These are phyloP conservation scores for Pestalotiopsis fici DNA, from an alignment of 2,329 filamentous ascomycete species.

Conservation along the genomic window DNA sequence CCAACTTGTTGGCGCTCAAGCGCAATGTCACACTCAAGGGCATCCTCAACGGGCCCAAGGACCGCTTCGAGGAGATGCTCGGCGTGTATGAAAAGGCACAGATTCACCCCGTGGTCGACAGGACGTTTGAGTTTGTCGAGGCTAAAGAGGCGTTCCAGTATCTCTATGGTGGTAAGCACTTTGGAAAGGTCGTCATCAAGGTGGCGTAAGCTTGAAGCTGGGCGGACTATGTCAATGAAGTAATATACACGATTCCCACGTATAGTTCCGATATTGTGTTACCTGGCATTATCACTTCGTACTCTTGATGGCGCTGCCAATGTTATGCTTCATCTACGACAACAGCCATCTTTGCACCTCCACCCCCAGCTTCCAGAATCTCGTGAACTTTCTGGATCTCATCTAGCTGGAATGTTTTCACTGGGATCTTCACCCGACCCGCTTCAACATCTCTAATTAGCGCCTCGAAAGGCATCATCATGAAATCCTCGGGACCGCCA, in stretches of 20 bases:
- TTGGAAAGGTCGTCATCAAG: constrained; percentile 58
- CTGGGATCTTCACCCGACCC: constrained; percentile 17
- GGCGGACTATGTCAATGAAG: neutral
- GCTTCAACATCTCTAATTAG: constrained; percentile 18
- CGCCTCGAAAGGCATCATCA: constrained; percentile 19
- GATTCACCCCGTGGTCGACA: constrained; percentile 45
- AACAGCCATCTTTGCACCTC: constrained; percentile 20
- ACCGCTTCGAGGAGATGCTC: constrained; percentile 58
- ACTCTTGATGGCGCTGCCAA: neutral
- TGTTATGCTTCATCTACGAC: constrained; percentile 16
- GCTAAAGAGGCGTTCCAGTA: constrained; percentile 52
- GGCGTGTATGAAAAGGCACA: constrained; percentile 42
- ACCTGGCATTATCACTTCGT: too few species aligned
- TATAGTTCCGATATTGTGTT: too few species aligned
- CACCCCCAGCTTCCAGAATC: constrained; percentile 19
- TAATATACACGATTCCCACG: neutral
- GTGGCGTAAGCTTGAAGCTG: constrained; percentile 19
- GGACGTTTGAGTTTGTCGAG: constrained; percentile 47
- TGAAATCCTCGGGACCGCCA: constrained; percentile 17
- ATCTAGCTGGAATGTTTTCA: constrained; percentile 18
- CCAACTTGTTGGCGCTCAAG: constrained; percentile 48
- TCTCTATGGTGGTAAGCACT: constrained; percentile 53
- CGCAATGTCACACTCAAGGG: constrained; percentile 42
- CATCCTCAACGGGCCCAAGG: constrained; percentile 59
- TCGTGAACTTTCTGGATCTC: constrained; percentile 21